These are phyloP conservation scores for Saccharomyces uvarum DNA, from an alignment of 1,139 yeast genomes.

Conservation along the genomic window DNA sequence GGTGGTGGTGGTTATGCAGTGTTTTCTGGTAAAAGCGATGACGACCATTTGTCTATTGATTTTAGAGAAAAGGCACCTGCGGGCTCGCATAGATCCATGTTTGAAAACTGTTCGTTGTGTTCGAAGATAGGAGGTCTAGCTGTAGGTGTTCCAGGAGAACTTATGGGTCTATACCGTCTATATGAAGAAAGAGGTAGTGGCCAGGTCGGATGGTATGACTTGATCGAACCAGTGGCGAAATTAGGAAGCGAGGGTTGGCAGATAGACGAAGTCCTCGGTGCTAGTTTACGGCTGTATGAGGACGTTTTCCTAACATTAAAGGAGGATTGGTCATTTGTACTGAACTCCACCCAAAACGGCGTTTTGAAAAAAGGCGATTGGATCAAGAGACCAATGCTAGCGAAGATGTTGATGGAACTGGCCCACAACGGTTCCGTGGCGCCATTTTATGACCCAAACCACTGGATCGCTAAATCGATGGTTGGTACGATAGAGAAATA, in stretches of 20 bases:
- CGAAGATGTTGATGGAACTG: constrained; percentile 56
- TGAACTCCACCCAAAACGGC: constrained; percentile 29
- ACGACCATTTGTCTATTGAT: constrained; percentile 46
- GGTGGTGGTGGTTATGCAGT: constrained; percentile 88
- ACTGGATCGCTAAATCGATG: constrained; percentile 58
- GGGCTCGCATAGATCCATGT: constrained; percentile 59
- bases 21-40: constrained; percentile 31
- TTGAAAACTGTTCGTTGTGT: constrained; percentile 36
- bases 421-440: constrained; percentile 71
- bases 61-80: constrained; percentile 85
- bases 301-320: constrained; percentile 31
- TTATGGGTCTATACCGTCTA: constrained; percentile 67
- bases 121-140: constrained; percentile 79
- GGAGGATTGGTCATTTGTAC: constrained; percentile 51
- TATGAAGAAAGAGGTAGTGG: constrained; percentile 62
- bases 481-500: constrained; percentile 38
- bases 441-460: constrained; percentile 74
- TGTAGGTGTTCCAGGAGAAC: constrained; percentile 82
- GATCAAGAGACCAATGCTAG: constrained; percentile 52
- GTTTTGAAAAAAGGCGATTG: constrained; percentile 49
- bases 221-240: constrained; percentile 67
- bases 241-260: constrained; percentile 63
- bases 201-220: constrained; percentile 58
- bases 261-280: constrained; percentile 45
- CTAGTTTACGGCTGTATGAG: constrained; percentile 35